These are phyloP conservation scores for Globisporangium echinulatum DNA, from an alignment of 352 stramenopile species.

Conservation along the genomic window DNA sequence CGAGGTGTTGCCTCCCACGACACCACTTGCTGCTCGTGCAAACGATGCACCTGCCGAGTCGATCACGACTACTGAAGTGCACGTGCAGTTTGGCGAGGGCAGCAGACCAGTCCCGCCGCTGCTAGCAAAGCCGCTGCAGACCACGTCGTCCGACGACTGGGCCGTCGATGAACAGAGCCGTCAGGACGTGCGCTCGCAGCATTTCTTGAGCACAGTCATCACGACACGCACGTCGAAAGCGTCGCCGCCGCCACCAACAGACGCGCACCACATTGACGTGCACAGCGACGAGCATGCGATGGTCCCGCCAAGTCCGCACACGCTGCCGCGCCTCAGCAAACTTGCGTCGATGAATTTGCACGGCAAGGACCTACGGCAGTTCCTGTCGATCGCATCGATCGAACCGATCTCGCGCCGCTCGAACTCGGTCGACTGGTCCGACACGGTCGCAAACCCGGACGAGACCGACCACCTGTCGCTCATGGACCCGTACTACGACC, in stretches of 20 bases:
- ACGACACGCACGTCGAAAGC: background rate
- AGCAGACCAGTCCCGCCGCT: background rate
- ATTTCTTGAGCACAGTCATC: background rate
- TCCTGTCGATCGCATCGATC: slow-evolving; percentile 48
- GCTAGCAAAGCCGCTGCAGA: slow-evolving; percentile 3
- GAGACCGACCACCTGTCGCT: slow-evolving; percentile 51
- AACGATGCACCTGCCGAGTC: background rate
- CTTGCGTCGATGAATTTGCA: slow-evolving; percentile 31
- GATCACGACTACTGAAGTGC: background rate
- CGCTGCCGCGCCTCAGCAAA: background rate
- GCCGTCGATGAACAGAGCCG: slow-evolving; percentile 3
- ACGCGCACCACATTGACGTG: slow-evolving; percentile 5
- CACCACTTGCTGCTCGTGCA: background rate
- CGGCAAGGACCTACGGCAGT: slow-evolving; percentile 55
- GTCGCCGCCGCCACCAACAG: background rate
- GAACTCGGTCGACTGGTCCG: slow-evolving; percentile 69
- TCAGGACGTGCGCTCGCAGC: slow-evolving; percentile 4
- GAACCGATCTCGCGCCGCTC: slow-evolving; percentile 28
- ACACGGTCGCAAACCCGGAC: slow-evolving; percentile 32
- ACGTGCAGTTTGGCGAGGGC: background rate
- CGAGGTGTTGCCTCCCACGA: too few species aligned
- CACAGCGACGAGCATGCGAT: background rate
- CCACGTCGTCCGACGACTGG: slow-evolving; percentile 11
- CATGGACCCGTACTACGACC: slow-evolving; percentile 83
- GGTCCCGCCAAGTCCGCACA: background rate